Evolutionary conservation across 2,329 filamentous ascomycete genomes (phyloP), one percentile per base, ranked within the genome.

Genomic region (Leptographium galeiforme): DNA sequence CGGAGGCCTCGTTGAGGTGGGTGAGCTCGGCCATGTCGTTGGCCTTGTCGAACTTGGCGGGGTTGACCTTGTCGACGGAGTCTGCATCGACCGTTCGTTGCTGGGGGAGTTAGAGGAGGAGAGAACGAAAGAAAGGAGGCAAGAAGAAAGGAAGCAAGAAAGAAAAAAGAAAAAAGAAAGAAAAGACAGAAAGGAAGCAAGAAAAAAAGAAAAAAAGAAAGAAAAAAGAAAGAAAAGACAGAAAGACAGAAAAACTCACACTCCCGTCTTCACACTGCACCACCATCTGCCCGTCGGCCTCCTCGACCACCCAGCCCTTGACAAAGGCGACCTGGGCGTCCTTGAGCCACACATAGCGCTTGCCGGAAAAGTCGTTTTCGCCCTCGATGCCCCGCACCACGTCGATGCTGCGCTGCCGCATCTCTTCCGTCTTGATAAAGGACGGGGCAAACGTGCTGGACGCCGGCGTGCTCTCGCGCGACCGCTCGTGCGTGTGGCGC

Each of bases 1-100:
- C 93, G 0, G 93, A 97, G 25, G 91, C 87, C 71, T 98, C 93
- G 69, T 98, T 98, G 58, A 98, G 74, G 68, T 98, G 93, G 7
- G 93, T 98, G 64, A 98, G 78, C 68, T 98, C 93, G 30, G 94
- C 93, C 93, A 98, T 98, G 68, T 98, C 94, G 71, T 94, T 89
- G 59, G 91, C 91, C 70, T 96, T 98, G 78, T 98, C 93, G 71
- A 98, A 98, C 67, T 98, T 98, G 63, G 91, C 91, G 48, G 93
- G 93, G 70, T 98, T 98, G 73, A 98, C 94, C 70, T 96, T 97
- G 75, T 98, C 94, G 60, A 96, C 89, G 62, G 82, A 85, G 62
- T 97, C 90, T 51, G 79, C 72, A 60, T 91, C 84, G 50, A 93
- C 84, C 64, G 95, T 87, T 60, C 89, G 84, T 81, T 95, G 89